These are phyloP conservation scores for Schizothecium vesticola DNA, from an alignment of 495 filamentous ascomycete genomes.

Conservation along the genomic window DNA sequence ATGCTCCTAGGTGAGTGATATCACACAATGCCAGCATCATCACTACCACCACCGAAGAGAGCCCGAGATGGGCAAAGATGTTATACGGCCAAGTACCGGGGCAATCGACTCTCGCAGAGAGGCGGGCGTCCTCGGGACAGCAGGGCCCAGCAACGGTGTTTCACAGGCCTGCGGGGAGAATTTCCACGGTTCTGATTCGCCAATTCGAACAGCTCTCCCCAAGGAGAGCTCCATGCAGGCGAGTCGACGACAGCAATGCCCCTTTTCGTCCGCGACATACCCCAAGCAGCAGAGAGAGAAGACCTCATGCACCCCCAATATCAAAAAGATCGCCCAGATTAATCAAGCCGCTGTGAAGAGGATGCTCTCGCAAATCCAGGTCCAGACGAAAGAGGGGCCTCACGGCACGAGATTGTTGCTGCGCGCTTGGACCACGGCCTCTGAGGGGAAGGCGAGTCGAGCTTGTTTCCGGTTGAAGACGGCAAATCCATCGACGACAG, in stretches of 20 bases:
- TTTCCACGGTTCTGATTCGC: slow-evolving; percentile 5
- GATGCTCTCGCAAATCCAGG: slow-evolving; percentile 5
- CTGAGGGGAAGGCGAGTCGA: slow-evolving; percentile 1
- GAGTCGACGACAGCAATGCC: slow-evolving; percentile 1
- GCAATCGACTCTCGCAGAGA: not conserved
- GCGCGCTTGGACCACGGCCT: slow-evolving; percentile 8
- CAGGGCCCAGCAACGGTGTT: slow-evolving; percentile 9
- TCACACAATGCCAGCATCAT: not conserved
- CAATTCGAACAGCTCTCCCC: slow-evolving; percentile 5
- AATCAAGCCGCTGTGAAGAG: not conserved
- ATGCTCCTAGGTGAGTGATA: not conserved
- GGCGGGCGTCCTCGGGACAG: not conserved
- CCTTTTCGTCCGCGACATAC: not conserved
- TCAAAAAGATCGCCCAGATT: slow-evolving; percentile 1
- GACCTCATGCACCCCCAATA: not conserved
- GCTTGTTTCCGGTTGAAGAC: slow-evolving; percentile 1
- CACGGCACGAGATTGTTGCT: slow-evolving; percentile 7
- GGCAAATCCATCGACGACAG: not conserved
- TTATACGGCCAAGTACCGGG: not conserved
- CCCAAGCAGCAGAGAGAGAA: not conserved
- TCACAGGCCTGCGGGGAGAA: slow-evolving; percentile 6
- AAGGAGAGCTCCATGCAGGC: slow-evolving; percentile 1
- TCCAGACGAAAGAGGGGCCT: not conserved
- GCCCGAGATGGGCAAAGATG: not conserved
- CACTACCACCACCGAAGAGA: not conserved